Base-by-base conservation (phyloP, 2,329 filamentous ascomycete genomes). In the Teratosphaeria destructans region DNA sequence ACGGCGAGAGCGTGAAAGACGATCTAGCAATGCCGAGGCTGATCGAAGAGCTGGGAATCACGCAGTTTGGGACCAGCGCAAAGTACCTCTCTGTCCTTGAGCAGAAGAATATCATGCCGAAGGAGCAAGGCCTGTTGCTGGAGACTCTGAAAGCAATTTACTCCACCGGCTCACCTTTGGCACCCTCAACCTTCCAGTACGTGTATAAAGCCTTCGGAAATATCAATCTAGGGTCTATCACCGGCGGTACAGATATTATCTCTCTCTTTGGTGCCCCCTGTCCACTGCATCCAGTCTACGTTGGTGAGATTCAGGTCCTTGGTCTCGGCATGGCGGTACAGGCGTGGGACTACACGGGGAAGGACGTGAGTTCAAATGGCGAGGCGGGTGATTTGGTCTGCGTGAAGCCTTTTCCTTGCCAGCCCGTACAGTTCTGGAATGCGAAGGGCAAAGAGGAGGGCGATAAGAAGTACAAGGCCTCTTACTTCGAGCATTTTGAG, bases 211-310 rank as follows among this genome's bases (percentile, higher is more conserved):
- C 88, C 1, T 95, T 97, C 70, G 90, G 91, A 1, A 78, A 82
- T n/a, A 80, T 97, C 65, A 93, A 96, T 73, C 83, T 97, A 7
- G 90, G 86, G 55, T 95, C 89, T 59, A 97, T 99, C 69, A 97
- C 93, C 0, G 94, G 94, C 43, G 94, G 93, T 56, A 97, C 93
- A 3, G 94, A 99, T 72, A 97, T 97, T 67, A 90, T 97, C 64
- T 96, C 92, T 0, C 83, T 97, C 37, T 99, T 97, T 69, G 93
- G 92, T 52, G 87, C 90, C 0, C 89, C 91, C 0, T 93, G 87
- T 59, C 78, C 77, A 1, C 71, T 81, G 3, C 66, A 75, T 7
- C 77, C 78, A 10, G 78, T 81, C 32, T 77, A 78, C 66, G 73
- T 74, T 59, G 78, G 78, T 62, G 78, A 81, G 59, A 79, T 81